Percentiles rank a stretch among this genome's conserved stretches.
Conservation (phyloP, 495 filamentous ascomycete genomes). For the Sordaria brevicollis region DNA sequence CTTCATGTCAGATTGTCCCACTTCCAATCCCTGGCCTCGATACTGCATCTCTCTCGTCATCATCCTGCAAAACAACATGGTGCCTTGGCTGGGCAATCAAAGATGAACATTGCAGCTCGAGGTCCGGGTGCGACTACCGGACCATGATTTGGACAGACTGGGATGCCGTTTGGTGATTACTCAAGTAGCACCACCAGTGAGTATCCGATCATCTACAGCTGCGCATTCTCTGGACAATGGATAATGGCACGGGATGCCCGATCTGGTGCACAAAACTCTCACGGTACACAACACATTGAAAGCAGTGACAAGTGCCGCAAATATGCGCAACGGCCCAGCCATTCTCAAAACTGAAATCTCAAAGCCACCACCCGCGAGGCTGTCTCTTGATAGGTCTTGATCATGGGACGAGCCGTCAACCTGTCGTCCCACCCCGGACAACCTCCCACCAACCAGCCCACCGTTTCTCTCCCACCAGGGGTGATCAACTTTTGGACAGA, state of each 20-base stretch:
- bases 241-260: not conserved
- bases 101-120: not conserved
- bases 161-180: not conserved
- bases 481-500: not conserved
- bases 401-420: not conserved
- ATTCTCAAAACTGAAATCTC: not conserved
- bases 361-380: not conserved
- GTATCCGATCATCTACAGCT: not conserved
- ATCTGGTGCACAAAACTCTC: not conserved
- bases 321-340: not conserved
- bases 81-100: not conserved
- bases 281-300: not conserved
- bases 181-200: not conserved
- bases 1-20: not conserved
- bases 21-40: not conserved
- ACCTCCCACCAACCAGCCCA: not conserved
- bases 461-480: not conserved
- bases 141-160: not conserved
- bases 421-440: not conserved
- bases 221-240: not conserved
- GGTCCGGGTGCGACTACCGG: not conserved
- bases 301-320: not conserved
- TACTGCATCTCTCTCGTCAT: not conserved
- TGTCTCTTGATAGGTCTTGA: not conserved
- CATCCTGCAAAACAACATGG: not conserved